These are phyloP conservation scores for Oidiodendron maius DNA, from an alignment of 495 filamentous ascomycete species.

Conservation along the genomic window DNA sequence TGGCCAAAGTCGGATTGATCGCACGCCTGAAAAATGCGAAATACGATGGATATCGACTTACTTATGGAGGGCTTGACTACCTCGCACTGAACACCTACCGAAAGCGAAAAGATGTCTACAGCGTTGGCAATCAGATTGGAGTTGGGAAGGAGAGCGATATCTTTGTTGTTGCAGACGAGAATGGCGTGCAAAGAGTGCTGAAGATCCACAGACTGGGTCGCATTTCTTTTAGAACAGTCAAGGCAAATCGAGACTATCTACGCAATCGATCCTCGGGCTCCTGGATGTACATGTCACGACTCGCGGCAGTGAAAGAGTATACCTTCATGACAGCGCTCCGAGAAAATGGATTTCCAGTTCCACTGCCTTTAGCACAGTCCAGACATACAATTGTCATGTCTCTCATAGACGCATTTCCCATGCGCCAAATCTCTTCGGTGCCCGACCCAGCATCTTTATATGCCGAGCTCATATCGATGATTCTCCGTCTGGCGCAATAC, in stretches of 20 bases:
- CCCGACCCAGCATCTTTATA: conserved; percentile 77
- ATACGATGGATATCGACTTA: conserved; percentile 96
- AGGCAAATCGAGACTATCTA: conserved; percentile 93
- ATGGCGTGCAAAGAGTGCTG: conserved; percentile 61
- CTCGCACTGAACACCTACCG: conserved; percentile 86
- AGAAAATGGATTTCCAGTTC: conserved; percentile 81
- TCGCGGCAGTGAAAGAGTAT: conserved; percentile 89
- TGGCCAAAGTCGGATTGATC: conserved; percentile 91
- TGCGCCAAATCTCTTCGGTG: conserved; percentile 76
- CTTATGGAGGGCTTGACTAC: conserved; percentile 96
- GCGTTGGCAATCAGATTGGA: conserved; percentile 89
- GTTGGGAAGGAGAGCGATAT: conserved; percentile 98
- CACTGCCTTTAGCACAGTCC: conserved; percentile 77
- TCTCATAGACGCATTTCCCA: conserved; percentile 79
- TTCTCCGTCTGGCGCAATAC: conserved; percentile 75
- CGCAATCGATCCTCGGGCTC: conserved; percentile 68
- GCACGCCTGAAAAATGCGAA: conserved; percentile 90
- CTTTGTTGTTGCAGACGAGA: conserved; percentile 74
- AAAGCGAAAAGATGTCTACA: conserved; percentile 71
- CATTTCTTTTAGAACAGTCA: conserved; percentile 95
- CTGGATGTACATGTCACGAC: conserved; percentile 96
- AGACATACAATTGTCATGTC: conserved; percentile 95
- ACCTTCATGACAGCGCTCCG: conserved; percentile 84
- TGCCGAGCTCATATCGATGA: conserved; percentile 80
- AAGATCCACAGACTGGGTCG: conserved; percentile 94